A percentile compares a stretch with the other conserved stretches of the same genome.
Evolutionary conservation across 2,329 filamentous ascomycete species (phyloP).

Genomic region (Colletotrichum tamarilloi): DNA sequence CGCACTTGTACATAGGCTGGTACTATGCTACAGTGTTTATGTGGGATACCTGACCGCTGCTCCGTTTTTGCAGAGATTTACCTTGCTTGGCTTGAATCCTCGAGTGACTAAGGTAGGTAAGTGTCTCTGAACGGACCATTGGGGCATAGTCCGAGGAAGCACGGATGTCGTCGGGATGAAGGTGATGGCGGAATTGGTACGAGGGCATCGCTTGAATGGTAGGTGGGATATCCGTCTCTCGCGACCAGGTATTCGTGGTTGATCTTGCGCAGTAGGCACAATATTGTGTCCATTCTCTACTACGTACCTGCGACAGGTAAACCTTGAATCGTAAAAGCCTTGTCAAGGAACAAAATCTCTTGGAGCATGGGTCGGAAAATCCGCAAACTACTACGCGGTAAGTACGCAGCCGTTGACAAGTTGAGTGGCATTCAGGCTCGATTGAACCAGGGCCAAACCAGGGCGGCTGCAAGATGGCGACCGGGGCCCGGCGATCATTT

Average conservation of each 20-base stretch:
- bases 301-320: not conserved
- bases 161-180: not conserved
- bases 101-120: not conserved
- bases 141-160: not conserved
- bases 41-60: not conserved
- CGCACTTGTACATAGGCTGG: not conserved
- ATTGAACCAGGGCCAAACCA: not conserved
- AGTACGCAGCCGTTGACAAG: not conserved
- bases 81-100: not conserved
- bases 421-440: not conserved
- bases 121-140: not conserved
- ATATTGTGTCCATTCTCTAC: not conserved
- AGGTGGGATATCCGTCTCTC: not conserved
- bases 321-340: not conserved
- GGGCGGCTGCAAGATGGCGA: conserved; percentile 14
- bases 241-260: not conserved
- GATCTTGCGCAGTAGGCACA: not conserved
- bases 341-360: not conserved
- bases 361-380: not conserved
- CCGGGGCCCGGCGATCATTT: not conserved
- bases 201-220: conserved; percentile 19
- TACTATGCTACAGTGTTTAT: not conserved
- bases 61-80: not conserved
- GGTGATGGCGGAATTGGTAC: not conserved
- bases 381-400: not conserved